These are phyloP conservation scores for Rhodotorula sp. DNA, from an alignment of 1,284 basidiomycete species.

Conservation along the genomic window DNA sequence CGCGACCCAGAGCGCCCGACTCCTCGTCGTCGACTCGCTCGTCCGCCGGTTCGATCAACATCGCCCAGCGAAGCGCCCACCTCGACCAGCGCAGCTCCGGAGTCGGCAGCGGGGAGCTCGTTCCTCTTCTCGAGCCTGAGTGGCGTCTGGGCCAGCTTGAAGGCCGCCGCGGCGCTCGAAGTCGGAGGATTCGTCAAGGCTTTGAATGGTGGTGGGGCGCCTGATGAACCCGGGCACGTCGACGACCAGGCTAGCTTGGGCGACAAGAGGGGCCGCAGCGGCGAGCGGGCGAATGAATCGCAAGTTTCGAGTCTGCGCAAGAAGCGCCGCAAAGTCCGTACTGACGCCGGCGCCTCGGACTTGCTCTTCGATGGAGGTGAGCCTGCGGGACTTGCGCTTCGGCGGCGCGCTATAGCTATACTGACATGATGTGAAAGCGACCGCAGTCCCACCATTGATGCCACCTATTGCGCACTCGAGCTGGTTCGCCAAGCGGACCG, in stretches of 20 bases:
- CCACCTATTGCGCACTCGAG: conserved; percentile 10
- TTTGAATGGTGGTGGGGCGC: not conserved
- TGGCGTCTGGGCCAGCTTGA: conserved; percentile 3
- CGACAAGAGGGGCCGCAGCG: not conserved
- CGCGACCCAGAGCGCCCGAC: not conserved
- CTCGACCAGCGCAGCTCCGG: not conserved
- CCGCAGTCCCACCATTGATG: conserved; percentile 9
- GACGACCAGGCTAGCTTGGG: not conserved
- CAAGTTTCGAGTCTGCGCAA: not conserved
- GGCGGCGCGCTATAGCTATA: no score
- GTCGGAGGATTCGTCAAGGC: conserved; percentile 4
- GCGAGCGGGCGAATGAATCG: no score
- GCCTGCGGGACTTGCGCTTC: not conserved
- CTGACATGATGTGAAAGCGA: not conserved
- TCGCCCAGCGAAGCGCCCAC: not conserved
- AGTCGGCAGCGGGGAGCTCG: no score
- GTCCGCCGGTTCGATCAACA: conserved; percentile 1
- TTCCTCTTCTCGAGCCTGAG: conserved; percentile 10
- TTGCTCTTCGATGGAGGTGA: conserved; percentile 18
- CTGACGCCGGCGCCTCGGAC: not conserved
- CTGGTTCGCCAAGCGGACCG: not conserved
- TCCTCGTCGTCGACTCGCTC: not conserved
- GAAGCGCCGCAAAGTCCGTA: not conserved
- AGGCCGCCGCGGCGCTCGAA: not conserved
- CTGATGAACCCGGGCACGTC: not conserved